Evolutionary conservation across 352 stramenopile genomes (phyloP), one percentile per base, ranked within the genome.

Genomic region (Phytophthora pistaciae): DNA sequence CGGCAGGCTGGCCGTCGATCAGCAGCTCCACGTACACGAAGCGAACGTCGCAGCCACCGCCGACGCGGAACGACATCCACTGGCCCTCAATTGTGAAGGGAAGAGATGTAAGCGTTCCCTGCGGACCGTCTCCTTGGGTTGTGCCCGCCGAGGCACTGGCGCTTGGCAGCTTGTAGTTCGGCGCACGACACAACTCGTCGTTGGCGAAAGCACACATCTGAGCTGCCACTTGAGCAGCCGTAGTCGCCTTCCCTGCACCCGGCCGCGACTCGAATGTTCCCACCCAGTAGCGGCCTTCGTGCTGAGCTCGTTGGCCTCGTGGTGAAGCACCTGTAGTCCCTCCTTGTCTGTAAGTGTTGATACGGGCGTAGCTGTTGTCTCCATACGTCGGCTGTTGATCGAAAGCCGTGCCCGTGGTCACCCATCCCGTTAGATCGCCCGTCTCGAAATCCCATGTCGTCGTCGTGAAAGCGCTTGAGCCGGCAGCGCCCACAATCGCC

Each of bases 401-500:
- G 68, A 99, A 99, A 10, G 97, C 97, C 23, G 81, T 93, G 4
- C 97, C 97, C 0, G 96, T 99, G 6, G 84, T 90, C 31, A 84
- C 77, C 97, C 97, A 99, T 1, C 97, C 97, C 0, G 85, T 91
- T 40, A 99, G 78, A 66, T 98, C 91, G 44, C 97, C 97, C 0
- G 97, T 99, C 66, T 99, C 97, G 72, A 99, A 99, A 74, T 99
- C 91, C 96, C 97, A 99, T 16, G 96, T 99, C 52, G 94, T 98
- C 3, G 84, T 94, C 3, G 90, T 84, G 16, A 94, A 82, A 3
- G 88, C 87, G 9, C 74, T 83, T 1, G 90, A 96, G 2, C 75
- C 66, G 60, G 84, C 79, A 5, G 91, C 90, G 3, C 91, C 90
- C 4, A 96, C 76, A 14, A 97, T 80, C 9, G 91, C 65, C 60